A percentile compares a stretch with the other conserved stretches of the same genome.
These are phyloP conservation scores for Shiraia sp. DNA, from an alignment of 2,329 filamentous ascomycete species.

Conservation along the genomic window DNA sequence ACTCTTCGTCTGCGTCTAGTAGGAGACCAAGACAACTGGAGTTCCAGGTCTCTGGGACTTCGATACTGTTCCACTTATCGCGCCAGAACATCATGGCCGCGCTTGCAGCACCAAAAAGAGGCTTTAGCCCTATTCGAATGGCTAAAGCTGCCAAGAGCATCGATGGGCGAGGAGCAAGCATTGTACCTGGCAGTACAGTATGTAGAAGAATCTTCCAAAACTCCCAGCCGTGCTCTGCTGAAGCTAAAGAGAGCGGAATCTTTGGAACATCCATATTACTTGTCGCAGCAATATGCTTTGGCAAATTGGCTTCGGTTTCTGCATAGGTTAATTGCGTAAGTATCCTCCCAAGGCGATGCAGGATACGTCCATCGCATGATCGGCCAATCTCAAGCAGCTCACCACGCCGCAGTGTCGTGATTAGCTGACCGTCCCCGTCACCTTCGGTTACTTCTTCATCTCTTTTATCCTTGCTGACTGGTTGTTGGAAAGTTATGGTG, in stretches of 20 bases:
- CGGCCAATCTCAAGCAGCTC: slow-evolving; percentile 58
- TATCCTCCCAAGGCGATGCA: slow-evolving; percentile 53
- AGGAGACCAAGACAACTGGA: slow-evolving; percentile 51
- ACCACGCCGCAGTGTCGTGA: slow-evolving; percentile 48
- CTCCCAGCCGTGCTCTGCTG: slow-evolving; percentile 37
- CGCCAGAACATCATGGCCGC: slow-evolving; percentile 49
- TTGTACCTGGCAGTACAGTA: slow-evolving; percentile 54
- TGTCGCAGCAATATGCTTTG: slow-evolving; percentile 46
- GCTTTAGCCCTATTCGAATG: slow-evolving; percentile 54
- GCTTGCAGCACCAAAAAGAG: slow-evolving; percentile 48
- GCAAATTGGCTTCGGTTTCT: slow-evolving; percentile 46
- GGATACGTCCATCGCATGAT: slow-evolving; percentile 55
- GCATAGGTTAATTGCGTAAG: slow-evolving; percentile 54
- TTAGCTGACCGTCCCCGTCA: slow-evolving; percentile 23
- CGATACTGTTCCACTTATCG: slow-evolving; percentile 53
- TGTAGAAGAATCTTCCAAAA: slow-evolving; percentile 58
- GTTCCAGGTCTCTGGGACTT: slow-evolving; percentile 57
- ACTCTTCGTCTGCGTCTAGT: slow-evolving; percentile 50
- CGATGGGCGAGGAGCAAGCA: slow-evolving; percentile 50
- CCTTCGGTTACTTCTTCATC: slow-evolving; percentile 9
- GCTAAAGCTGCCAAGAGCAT: slow-evolving; percentile 54
- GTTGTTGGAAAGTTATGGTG: slow-evolving; percentile 39
- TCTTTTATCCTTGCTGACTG: slow-evolving; percentile 7
- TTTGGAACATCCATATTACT: slow-evolving; percentile 42
- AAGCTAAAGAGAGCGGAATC: slow-evolving; percentile 52